Base-by-base conservation (phyloP, 805 yeast species). In the Starmerella tilneyi region DNA sequence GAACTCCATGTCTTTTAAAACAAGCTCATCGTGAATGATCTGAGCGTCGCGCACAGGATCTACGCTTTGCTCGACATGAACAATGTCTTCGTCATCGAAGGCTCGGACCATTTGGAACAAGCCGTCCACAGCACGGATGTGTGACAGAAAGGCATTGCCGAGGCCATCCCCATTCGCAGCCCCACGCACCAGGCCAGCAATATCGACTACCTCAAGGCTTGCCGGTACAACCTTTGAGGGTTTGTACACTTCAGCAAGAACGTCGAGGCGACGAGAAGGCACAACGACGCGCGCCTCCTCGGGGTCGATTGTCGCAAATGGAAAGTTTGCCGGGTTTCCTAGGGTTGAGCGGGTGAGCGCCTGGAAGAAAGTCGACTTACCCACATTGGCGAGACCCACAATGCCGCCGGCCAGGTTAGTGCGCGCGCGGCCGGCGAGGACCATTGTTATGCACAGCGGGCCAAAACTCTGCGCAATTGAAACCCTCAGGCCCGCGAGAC, bases 291-390 rank as follows among this genome's bases (percentile, higher is more conserved):
- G 63, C 27, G 80, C 78, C 59, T 78, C 81, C 56, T 75, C 83
- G 0, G 85, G 84, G 45, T 79, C 83, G 45, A 79, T 80, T 8
- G 86, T 79, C 9, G 86, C 86, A 63, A 78, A 79, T 7, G 86
- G 85, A 59, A 79, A 75, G 55, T 75, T 75, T 31, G 79, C 79
- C 1, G 84, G 66, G 57, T 78, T 79, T 3, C 86, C 84, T 36
- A 79, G 66, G 7, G 68, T 68, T 28, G 79, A 74, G 50, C 66
- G 70, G 27, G 85, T 78, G 46, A 79, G 72, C 17, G 83, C 75
- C 55, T 72, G 77, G 59, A 72, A 72, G 47, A 72, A 71, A 50
- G 82, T 70, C 8, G 75, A 67, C 66, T 79, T 60, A 63, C 85
- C 72, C 60, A 71, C 85, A 56, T 79, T 79, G 33, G 86, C 85